These are phyloP conservation scores for Talaromyces amestolkiae DNA, from an alignment of 2,329 filamentous ascomycete species.

Conservation along the genomic window DNA sequence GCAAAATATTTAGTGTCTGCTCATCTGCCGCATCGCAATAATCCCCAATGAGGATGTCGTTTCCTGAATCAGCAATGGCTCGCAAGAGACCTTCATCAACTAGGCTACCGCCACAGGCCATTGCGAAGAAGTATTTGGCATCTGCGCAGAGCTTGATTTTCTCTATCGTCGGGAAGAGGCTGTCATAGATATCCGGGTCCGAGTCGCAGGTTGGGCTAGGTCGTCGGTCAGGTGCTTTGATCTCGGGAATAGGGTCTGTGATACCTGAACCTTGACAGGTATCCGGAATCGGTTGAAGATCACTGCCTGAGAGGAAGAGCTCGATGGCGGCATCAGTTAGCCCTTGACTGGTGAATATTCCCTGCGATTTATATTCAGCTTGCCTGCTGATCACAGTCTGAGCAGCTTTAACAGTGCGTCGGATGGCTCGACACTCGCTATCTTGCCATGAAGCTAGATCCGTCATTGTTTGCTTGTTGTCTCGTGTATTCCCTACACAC, in stretches of 20 bases:
- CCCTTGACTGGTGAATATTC: not conserved
- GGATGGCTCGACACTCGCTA: not conserved
- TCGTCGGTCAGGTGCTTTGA: not conserved
- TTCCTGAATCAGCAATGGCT: not conserved
- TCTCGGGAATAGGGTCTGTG: not conserved
- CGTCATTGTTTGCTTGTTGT: not conserved
- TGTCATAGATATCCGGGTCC: not conserved
- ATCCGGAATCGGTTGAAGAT: not conserved
- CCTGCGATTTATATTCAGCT: not conserved
- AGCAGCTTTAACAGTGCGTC: not conserved
- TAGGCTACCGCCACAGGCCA: not conserved
- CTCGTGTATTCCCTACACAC: not conserved
- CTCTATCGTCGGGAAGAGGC: not conserved
- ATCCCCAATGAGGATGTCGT: not conserved
- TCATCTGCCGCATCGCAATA: not conserved
- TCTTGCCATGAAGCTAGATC: not conserved
- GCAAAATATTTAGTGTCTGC: not conserved
- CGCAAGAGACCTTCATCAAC: not conserved
- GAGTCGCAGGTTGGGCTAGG: not conserved
- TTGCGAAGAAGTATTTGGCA: not conserved
- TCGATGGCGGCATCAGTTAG: not conserved
- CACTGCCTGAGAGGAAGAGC: not conserved
- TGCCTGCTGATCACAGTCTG: not conserved
- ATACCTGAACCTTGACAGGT: not conserved
- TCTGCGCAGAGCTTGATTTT: not conserved